Conservation (phyloP, 768 basidiomycete species). For the Lyophyllum atratum region DNA sequence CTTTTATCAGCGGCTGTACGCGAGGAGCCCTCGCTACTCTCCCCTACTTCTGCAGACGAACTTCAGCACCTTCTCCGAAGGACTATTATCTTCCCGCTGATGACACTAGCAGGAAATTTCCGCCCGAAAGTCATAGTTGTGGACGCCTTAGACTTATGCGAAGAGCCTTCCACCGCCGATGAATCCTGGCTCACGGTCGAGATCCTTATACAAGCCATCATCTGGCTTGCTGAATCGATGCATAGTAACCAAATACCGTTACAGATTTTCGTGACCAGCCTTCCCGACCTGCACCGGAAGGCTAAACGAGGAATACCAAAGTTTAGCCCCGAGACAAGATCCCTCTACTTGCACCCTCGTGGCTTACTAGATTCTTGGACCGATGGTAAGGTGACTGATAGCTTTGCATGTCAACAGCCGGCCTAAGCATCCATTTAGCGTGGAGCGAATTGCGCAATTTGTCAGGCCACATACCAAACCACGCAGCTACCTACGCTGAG, state of each 20-base stretch:
- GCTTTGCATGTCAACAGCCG: background rate
- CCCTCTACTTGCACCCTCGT: slow-evolving; percentile 12
- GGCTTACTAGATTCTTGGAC: slow-evolving; percentile 15
- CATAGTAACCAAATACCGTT: slow-evolving; percentile 14
- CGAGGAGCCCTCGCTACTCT: slow-evolving; percentile 12
- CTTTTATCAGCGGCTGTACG: slow-evolving; percentile 12
- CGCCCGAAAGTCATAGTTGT: slow-evolving; percentile 17
- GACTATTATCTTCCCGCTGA: slow-evolving; percentile 15
- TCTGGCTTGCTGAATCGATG: slow-evolving; percentile 18
- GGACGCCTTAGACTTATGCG: slow-evolving; percentile 13
- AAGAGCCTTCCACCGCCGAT: slow-evolving; percentile 1
- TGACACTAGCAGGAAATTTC: slow-evolving; percentile 10
- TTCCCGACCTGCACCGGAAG: slow-evolving; percentile 13
- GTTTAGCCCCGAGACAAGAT: slow-evolving; percentile 11
- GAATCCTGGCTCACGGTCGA: slow-evolving; percentile 13
- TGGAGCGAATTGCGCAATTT: slow-evolving; percentile 15
- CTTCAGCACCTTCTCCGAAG: slow-evolving; percentile 15
- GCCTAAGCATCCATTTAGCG: background rate
- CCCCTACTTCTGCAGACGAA: slow-evolving; percentile 14
- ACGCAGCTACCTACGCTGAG: background rate
- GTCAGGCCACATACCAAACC: background rate
- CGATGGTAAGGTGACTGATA: slow-evolving; percentile 10
- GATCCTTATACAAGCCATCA: slow-evolving; percentile 15
- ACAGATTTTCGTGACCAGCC: slow-evolving; percentile 15
- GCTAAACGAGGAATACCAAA: slow-evolving; percentile 14